Percentiles rank a stretch among this genome's conserved stretches.
Evolutionary conservation across 306 rosid genomes (phyloP).

Genomic region (Corylus avellana): DNA sequence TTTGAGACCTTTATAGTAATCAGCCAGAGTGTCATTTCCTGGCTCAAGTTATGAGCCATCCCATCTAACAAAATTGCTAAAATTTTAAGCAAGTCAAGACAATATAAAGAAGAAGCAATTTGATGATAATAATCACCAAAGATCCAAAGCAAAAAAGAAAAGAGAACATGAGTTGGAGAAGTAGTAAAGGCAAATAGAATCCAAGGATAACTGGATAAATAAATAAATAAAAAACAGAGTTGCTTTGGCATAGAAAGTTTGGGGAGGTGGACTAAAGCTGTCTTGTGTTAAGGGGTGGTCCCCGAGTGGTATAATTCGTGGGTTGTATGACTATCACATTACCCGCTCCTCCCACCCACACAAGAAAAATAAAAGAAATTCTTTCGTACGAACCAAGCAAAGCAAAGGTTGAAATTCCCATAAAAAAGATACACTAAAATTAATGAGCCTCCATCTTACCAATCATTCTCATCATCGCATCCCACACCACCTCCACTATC

Average conservation of each 20-base stretch:
- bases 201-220: constrained; percentile 38
- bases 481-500: constrained; percentile 11
- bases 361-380: constrained; percentile 12
- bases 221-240: not conserved
- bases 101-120: not conserved
- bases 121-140: not conserved
- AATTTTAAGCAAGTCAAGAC: not conserved
- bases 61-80: no score
- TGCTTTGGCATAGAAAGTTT: constrained; percentile 36
- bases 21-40: no score
- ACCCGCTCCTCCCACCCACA: constrained; percentile 2
- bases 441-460: constrained; percentile 17
- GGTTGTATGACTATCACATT: not conserved
- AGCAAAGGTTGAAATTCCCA: constrained; percentile 50
- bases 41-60: no score
- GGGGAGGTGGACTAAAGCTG: constrained; percentile 45
- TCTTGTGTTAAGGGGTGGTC: constrained; percentile 44
- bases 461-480: constrained; percentile 47
- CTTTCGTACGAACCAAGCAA: constrained; percentile 65
- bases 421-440: constrained; percentile 15
- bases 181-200: constrained; percentile 53
- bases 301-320: constrained; percentile 15
- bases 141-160: not conserved
- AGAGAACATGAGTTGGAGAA: constrained; percentile 38
- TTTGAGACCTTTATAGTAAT: no score